Evolutionary conservation across 2,329 filamentous ascomycete species (phyloP).

Genomic region (Scytalidium sp.): DNA sequence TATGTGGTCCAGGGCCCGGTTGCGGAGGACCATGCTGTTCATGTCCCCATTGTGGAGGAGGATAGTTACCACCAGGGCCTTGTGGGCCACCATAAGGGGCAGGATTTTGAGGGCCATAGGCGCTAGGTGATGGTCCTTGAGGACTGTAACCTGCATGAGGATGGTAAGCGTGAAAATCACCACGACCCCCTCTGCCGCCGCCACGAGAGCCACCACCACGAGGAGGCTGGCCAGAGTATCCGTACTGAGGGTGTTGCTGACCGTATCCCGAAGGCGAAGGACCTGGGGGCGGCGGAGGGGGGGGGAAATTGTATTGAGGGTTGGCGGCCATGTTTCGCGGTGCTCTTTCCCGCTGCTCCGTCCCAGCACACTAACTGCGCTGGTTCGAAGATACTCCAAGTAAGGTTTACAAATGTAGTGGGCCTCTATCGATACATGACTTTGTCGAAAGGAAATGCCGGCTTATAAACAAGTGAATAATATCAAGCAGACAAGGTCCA

Average conservation of each 20-base stretch:
- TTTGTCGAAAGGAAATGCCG: neutral
- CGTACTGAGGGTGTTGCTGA: constrained; percentile 23
- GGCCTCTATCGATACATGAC: neutral
- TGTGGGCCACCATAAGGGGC: constrained; percentile 30
- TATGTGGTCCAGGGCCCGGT: constrained; percentile 19
- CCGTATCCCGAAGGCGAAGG: constrained; percentile 22
- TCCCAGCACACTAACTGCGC: neutral
- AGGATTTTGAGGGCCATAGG: constrained; percentile 23
- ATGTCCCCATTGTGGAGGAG: constrained; percentile 6
- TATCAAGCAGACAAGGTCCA: neutral
- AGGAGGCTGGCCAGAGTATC: constrained; percentile 22
- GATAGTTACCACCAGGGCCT: constrained; percentile 16
- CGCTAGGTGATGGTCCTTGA: constrained; percentile 19
- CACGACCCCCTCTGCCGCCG: constrained; percentile 26
- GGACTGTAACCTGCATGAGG: constrained; percentile 19
- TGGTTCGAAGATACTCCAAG: neutral
- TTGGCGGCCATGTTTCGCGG: constrained; percentile 21
- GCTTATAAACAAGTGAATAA: neutral
- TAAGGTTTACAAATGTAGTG: neutral
- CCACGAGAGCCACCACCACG: constrained; percentile 27
- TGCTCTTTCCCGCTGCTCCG: neutral
- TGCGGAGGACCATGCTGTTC: constrained; percentile 19
- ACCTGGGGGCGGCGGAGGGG: constrained; percentile 29
- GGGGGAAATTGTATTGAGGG: constrained; percentile 31
- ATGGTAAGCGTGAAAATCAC: constrained; percentile 23